Base-by-base conservation (phyloP, 2,329 filamentous ascomycete species). In the Penicillium olsonii region DNA sequence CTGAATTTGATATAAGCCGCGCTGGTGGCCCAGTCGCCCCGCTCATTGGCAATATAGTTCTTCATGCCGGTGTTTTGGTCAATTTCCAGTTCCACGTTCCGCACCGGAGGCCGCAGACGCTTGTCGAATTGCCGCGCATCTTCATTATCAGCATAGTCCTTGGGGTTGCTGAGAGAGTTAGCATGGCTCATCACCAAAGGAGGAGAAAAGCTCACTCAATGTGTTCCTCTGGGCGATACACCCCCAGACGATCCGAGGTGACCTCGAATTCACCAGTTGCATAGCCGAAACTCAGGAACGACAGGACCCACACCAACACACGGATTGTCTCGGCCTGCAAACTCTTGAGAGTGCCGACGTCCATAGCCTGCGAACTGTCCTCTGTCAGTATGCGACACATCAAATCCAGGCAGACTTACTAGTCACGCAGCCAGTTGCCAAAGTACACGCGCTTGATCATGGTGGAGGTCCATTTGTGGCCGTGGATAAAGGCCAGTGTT, bases 41-140 rank as follows among this genome's bases (percentile, higher is more conserved):
- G 77, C 68, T 97, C 92, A 64, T 96, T 97, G 52, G 92, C 85
- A 59, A 99, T 97, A 70, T 99, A 99, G 69, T 97, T 97, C 73
- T 97, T 99, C 92, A 99, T 96, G n/a, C 92, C 92, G 1, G 89
- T 94, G 5, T 81, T 75, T 27, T 75, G 74, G 63, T 94, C 89
- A 48, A 94, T 82, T 52, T 88, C 84, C 17, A 88, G 82, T 65
- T 94, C 89, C 34, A 82, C 71, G 4, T 81, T 80, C 52, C 83
- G 76, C 8, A 97, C 84, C 0, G 92, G 92, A 1, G 85, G 88
- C 42, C 94, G 87, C 7, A 97, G 83, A 20, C 94, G 86, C 31
- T 80, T 74, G 67, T 97, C 94, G 64, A 59, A 72, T 62, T 87
- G 83, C 53, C 90, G 83, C 5, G 94, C 94, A 73, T 99, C 94